Conservation (phyloP, 805 yeast species). For the Myxozyma mucilagina region DNA sequence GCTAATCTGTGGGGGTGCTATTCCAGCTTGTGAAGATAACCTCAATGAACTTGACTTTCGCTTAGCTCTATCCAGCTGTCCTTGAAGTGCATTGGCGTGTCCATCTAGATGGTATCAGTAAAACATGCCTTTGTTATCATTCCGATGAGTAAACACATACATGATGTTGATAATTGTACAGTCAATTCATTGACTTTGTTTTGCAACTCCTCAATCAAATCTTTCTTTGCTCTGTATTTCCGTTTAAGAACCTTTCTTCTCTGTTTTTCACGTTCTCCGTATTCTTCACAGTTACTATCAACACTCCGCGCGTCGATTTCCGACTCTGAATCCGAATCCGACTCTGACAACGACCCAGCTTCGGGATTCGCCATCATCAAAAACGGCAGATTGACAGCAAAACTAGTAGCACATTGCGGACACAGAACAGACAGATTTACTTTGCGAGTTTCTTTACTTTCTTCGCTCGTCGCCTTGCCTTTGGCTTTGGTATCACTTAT, state of each 20-base stretch:
- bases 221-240: neutral
- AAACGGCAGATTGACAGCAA: constrained; percentile 26
- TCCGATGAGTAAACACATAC: constrained; percentile 1
- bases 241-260: neutral
- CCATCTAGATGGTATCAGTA: constrained; percentile 8
- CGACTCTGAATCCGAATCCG: neutral
- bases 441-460: too few species aligned
- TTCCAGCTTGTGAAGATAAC: constrained; percentile 11
- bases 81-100: constrained; percentile 16
- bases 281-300: neutral
- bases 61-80: constrained; percentile 17
- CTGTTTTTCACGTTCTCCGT: neutral
- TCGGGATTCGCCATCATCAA: constrained; percentile 10
- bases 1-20: constrained; percentile 25
- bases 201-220: constrained; percentile 6
- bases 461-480: neutral
- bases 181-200: constrained; percentile 15
- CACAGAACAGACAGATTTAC: constrained; percentile 24
- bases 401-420: constrained; percentile 24
- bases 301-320: neutral
- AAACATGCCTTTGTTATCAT: neutral
- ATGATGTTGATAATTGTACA: constrained; percentile 3
- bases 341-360: neutral
- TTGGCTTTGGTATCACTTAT: neutral
- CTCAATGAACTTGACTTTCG: constrained; percentile 20